Evolutionary conservation across 2,329 filamentous ascomycete species (phyloP).

Genomic region (Curvularia verruculosa): DNA sequence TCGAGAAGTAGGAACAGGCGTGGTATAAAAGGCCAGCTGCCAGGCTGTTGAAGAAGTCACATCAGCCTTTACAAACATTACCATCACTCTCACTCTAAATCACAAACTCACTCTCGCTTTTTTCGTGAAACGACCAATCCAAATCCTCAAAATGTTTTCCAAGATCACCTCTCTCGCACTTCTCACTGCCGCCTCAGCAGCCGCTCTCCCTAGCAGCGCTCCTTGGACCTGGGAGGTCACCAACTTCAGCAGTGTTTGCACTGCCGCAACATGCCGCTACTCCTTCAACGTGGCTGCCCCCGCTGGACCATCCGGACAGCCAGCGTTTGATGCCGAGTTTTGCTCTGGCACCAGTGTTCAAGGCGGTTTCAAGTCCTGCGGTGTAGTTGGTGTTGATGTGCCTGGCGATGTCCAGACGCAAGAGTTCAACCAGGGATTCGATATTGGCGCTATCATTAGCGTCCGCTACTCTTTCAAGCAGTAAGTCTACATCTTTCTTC

Average conservation of each 20-base stretch:
- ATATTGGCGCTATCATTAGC: conserved; percentile 16
- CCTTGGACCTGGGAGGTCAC: conserved; percentile 27
- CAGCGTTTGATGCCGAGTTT: conserved; percentile 22
- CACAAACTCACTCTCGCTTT: not conserved
- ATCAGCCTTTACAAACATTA: not conserved
- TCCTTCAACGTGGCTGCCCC: conserved; percentile 24
- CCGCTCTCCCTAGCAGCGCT: conserved; percentile 1
- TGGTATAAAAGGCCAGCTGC: not conserved
- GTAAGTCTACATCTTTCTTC: conserved; percentile 11
- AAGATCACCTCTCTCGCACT: conserved; percentile 16
- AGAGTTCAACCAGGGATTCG: conserved; percentile 20
- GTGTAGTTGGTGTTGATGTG: conserved; percentile 15
- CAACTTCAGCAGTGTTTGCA: conserved; percentile 27
- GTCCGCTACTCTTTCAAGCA: conserved; percentile 23
- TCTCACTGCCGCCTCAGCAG: conserved; percentile 17
- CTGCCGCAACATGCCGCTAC: conserved; percentile 30
- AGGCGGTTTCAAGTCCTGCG: conserved; percentile 23
- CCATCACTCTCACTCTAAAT: not conserved
- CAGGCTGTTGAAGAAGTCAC: not conserved
- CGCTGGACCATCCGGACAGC: conserved; percentile 18
- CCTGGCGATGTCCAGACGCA: conserved; percentile 20
- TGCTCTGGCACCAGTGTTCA: conserved; percentile 23
- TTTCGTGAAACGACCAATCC: not conserved
- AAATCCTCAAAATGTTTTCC: conserved; percentile 17
- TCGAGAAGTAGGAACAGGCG: not conserved